Percentiles rank a stretch among this genome's conserved stretches.
phyloP scores from a whole-genome alignment of 169 alveolate species.

The Haemoproteus tartakovskyi region DNA sequence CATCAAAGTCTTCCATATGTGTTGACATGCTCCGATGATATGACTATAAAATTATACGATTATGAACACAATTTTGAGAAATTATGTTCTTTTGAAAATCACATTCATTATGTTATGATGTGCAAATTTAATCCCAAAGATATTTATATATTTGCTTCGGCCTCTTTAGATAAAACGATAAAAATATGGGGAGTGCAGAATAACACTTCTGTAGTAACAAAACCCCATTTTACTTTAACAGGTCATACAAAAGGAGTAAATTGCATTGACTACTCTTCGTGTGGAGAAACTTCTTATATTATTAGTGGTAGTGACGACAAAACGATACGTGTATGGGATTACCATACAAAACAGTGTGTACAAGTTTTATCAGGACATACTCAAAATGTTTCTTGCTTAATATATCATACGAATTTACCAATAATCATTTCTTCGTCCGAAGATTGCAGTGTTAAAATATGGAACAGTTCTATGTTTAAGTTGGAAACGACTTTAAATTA shows the following conservation, averaged over 20 bases:
- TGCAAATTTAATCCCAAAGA: slow-evolving; percentile 96
- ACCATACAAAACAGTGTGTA: slow-evolving; percentile 95
- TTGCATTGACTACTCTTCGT: slow-evolving; percentile 81
- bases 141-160: slow-evolving; percentile 93
- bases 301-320: slow-evolving; percentile 96
- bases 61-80: slow-evolving; percentile 93
- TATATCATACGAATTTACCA: slow-evolving; percentile 93
- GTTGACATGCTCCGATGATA: slow-evolving; percentile 96
- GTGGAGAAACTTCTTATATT: slow-evolving; percentile 92
- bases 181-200: slow-evolving; percentile 90
- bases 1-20: slow-evolving; percentile 95
- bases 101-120: slow-evolving; percentile 98
- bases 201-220: slow-evolving; percentile 75
- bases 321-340: slow-evolving; percentile 97
- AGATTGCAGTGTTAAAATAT: slow-evolving; percentile 93
- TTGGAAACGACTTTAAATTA: slow-evolving; percentile 92
- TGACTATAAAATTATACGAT: slow-evolving; percentile 92
- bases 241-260: slow-evolving; percentile 99
- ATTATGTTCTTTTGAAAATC: slow-evolving; percentile 92
- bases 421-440: slow-evolving; percentile 93
- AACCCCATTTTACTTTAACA: slow-evolving; percentile 91
- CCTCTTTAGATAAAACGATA: slow-evolving; percentile 93
- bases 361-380: slow-evolving; percentile 94
- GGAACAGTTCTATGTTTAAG: slow-evolving; percentile 94
- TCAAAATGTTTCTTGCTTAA: slow-evolving; percentile 89